Conservation (phyloP, 2,329 filamentous ascomycete genomes). For the Nigrograna mackinnonii region DNA sequence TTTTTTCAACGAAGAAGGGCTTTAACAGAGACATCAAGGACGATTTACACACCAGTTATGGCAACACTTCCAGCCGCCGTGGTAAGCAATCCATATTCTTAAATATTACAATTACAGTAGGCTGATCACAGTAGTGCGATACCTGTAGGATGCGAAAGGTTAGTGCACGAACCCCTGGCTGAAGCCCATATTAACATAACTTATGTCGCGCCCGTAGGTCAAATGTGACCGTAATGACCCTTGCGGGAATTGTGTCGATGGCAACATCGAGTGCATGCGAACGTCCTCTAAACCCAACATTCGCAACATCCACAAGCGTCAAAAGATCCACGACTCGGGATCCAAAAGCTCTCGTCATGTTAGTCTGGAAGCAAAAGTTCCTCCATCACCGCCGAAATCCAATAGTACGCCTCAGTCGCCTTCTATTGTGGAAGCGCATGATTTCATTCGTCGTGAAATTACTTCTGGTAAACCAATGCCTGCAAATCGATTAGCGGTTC, state of each 20-base stretch:
- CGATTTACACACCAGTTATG: no score
- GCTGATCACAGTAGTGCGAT: conserved; percentile 1
- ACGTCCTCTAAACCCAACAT: conserved; percentile 6
- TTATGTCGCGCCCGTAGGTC: not conserved
- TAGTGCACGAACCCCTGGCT: not conserved
- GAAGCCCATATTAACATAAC: not conserved
- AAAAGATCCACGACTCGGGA: not conserved
- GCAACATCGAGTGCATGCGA: conserved; percentile 20
- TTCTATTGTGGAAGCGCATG: conserved; percentile 17
- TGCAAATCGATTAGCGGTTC: conserved; percentile 14
- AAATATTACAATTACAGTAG: not conserved
- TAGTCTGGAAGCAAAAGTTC: not conserved
- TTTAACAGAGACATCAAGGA: no score
- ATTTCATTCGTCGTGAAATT: conserved; percentile 17
- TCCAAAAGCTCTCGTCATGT: not conserved
- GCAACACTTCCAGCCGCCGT: not conserved
- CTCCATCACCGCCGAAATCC: conserved; percentile 9
- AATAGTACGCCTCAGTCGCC: conserved; percentile 14
- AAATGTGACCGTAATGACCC: conserved; percentile 24
- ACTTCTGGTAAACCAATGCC: conserved; percentile 10
- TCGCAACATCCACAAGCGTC: conserved; percentile 3
- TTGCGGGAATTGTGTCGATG: conserved; percentile 25
- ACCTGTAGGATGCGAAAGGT: conserved; percentile 3
- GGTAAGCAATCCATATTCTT: not conserved
- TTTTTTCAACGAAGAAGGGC: no score